A percentile compares a stretch with the other conserved stretches of the same genome.
These are phyloP conservation scores for Sclerotinia borealis DNA, from an alignment of 2,329 filamentous ascomycete genomes.

Conservation along the genomic window DNA sequence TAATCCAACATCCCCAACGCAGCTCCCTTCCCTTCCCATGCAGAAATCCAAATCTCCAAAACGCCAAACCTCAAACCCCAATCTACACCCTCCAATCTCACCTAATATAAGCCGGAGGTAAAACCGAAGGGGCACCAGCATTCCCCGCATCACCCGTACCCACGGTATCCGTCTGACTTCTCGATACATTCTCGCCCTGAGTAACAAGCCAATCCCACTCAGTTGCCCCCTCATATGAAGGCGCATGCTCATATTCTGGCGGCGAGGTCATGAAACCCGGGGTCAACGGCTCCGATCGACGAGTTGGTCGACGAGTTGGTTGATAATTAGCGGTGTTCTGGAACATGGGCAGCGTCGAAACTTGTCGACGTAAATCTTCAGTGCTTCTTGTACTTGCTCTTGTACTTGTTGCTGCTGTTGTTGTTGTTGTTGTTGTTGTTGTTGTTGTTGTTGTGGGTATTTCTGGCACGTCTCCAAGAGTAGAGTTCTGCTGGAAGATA, in stretches of 20 bases:
- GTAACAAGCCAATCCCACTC: background rate
- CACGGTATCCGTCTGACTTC: background rate
- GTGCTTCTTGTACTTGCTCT: too few relatives aligned
- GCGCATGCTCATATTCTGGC: background rate
- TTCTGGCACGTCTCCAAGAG: too few relatives aligned
- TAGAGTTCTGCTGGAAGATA: background rate
- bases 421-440: background rate
- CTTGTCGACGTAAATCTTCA: background rate
- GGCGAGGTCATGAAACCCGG: background rate
- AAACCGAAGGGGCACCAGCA: background rate
- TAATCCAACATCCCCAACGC: background rate
- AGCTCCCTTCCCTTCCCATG: background rate
- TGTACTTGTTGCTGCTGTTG: background rate
- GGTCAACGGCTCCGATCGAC: background rate
- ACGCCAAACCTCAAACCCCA: background rate
- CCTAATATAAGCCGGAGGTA: background rate
- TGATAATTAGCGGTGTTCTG: too few relatives aligned
- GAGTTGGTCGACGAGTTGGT: background rate
- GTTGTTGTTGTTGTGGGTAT: background rate
- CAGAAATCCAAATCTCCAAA: background rate
- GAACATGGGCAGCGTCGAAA: background rate
- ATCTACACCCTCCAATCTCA: background rate
- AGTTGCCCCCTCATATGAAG: background rate
- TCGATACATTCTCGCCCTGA: background rate
- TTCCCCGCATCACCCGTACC: background rate